Percentiles rank a stretch among this genome's conserved stretches.
Conservation (phyloP, 192 early-diverging fungal species). For the Coemansia sp. region DNA sequence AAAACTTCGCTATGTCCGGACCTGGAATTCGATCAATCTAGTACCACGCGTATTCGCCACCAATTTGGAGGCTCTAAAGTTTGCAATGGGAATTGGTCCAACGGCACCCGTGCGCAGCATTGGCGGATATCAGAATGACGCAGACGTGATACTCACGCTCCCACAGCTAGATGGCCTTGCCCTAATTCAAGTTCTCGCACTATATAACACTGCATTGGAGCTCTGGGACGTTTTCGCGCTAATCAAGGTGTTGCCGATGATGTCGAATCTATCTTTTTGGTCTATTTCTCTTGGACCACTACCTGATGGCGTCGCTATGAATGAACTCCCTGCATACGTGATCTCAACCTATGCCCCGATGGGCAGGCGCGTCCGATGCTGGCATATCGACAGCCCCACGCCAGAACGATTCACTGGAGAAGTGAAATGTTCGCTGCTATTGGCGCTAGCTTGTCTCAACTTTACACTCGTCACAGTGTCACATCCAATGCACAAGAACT, state of each 20-base stretch:
- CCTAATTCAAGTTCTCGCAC: neutral
- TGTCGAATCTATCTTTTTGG: neutral
- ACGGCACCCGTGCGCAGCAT: neutral
- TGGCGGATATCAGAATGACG: neutral
- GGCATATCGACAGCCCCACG: neutral
- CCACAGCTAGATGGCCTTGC: neutral
- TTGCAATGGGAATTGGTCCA: neutral
- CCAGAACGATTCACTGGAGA: neutral
- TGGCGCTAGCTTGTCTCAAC: neutral
- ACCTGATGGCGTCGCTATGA: neutral
- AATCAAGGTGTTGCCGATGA: neutral
- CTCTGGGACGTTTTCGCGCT: neutral
- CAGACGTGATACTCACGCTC: neutral
- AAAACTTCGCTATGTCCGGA: neutral
- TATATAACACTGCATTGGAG: neutral
- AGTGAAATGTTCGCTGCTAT: neutral
- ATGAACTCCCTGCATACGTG: neutral
- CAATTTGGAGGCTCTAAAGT: neutral
- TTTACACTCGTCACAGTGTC: neutral
- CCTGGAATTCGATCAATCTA: too few relatives aligned
- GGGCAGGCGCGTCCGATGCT: neutral
- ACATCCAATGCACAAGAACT: too few relatives aligned
- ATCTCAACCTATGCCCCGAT: neutral
- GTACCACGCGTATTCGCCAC: neutral
- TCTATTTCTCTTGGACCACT: neutral